Base-by-base conservation (phyloP, 2,329 filamentous ascomycete species). In the Diplodia mutila region DNA sequence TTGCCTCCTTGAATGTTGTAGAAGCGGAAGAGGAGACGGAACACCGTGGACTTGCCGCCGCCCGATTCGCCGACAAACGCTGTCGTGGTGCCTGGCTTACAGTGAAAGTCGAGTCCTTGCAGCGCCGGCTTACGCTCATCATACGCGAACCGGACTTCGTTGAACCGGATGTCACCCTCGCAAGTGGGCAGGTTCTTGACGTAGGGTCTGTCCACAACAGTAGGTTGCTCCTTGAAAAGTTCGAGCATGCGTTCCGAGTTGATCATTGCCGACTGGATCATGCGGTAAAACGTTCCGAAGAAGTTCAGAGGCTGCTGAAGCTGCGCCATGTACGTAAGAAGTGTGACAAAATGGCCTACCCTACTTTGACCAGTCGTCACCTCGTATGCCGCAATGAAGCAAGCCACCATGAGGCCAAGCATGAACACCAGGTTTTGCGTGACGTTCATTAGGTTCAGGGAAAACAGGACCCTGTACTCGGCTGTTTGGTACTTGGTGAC, bases 31-130 rank as follows among this genome's bases (percentile, higher is more conserved):
- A 99, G 89, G 59, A 98, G 86, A 61, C 95, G 91, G 83, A 99
- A 97, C 29, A 99, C 87, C 0, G 95, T 99, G 2, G 94, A 98
- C 79, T 99, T 99, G 71, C 95, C 95, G 68, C 95, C 95, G 54
- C 95, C 95, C 37, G 94, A 98, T 78, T 98, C 94, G 70, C 95
- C 95, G 21, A 99, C 95, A 71, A 99, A 90, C 0, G 95, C 95
- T 6, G 94, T 99, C 0, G 94, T 98, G 0, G 93, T 97, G 64
- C 95, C 95, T 1, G 95, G 94, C 21, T 84, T 82, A 78, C 94
- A 97, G 70, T 90, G 89, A 79, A 99, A 98, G 70, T 87, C 90
- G 59, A 99, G 85, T 54, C 93, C 90, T 70, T 91, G 89, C 70
- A 99, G 81, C 1, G 95, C 95, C 7, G 93, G 90, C 76, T 93